Base-by-base conservation (phyloP, 805 yeast genomes). In the Dipodascus geniculatus region DNA sequence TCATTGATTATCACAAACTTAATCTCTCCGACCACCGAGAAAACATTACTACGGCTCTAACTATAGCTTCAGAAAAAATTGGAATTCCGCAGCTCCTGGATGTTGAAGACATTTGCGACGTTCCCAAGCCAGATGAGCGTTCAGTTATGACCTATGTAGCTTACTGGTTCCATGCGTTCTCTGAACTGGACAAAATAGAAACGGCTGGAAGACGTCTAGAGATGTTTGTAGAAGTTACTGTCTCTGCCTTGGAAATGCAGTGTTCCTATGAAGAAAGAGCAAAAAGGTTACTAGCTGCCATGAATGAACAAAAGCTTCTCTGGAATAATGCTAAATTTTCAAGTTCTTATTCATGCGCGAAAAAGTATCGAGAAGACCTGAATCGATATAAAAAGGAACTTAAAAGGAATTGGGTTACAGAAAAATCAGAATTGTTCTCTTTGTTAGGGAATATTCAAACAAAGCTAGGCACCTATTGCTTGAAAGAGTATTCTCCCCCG, bases 141-240 rank as follows among this genome's bases (percentile, higher is more conserved):
- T 74, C 82, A 47, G 70, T 82, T 14, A 72, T 82, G 58, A 74
- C 82, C 17, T 82, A 79, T 61, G 64, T 81, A 8, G 74, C 82
- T 14, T 77, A 81, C 59, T 78, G 83, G 81, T 81, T 73, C 65
- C 79, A 77, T 50, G 68, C 70, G 17, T 74, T 74, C 52, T 66
- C 70, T 3, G 68, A 63, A 0, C 55, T 67, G 48, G 71, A 70
- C 56, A 64, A 63, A 48, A 61, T 69, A 22, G 72, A 69, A 52
- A 65, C 67, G 2, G 72, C 73, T 2, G 72, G 71, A 8, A 56
- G 72, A 8, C 60, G 71, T 6, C 58, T 71, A 3, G 71, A 68
- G 51, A 60, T 61, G 58, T 71, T 71, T 56, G 63, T 66, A n/a
- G 71, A 68, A 11, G 61, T 61, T 3, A 63, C 68, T 49, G 56